Conservation (phyloP, 73 alveolate genomes). For the Vitrella brassicaformis region DNA sequence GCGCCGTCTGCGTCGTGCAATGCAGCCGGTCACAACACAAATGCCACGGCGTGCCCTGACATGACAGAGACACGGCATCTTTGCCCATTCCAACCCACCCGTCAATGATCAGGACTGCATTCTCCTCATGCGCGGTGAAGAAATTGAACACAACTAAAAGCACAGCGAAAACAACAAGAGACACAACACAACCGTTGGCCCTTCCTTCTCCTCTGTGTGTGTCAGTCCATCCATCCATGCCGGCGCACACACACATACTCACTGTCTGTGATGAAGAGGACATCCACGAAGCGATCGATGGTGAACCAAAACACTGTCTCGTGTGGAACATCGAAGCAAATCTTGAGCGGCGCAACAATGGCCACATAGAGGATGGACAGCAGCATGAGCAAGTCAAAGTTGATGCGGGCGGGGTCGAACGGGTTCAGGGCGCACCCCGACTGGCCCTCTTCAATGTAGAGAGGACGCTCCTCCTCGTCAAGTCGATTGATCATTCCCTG, state of each 20-base stretch:
- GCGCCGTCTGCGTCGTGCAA: not conserved
- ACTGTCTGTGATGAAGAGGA: not conserved
- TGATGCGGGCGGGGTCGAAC: not conserved
- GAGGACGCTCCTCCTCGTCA: not conserved
- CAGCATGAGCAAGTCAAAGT: not conserved
- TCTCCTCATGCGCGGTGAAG: not conserved
- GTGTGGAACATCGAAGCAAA: not conserved
- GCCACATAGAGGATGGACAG: not conserved
- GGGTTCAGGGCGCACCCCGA: not conserved
- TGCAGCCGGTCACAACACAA: too few relatives aligned
- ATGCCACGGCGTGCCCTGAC: too few relatives aligned
- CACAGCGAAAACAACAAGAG: not conserved
- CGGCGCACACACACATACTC: not conserved
- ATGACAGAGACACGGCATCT: too few relatives aligned
- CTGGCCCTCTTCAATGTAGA: not conserved
- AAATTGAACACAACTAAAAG: not conserved
- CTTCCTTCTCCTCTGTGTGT: not conserved
- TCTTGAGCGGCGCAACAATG: not conserved
- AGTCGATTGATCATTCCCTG: too few relatives aligned
- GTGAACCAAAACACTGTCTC: not conserved
- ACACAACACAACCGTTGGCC: not conserved
- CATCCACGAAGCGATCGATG: not conserved
- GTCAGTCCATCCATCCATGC: not conserved
- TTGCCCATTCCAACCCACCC: too few relatives aligned
- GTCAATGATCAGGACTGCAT: not conserved